A percentile compares a stretch with the other conserved stretches of the same genome.
phyloP scores from a whole-genome alignment of 2,329 filamentous ascomycete species.

The Botrytis hyacinthi region DNA sequence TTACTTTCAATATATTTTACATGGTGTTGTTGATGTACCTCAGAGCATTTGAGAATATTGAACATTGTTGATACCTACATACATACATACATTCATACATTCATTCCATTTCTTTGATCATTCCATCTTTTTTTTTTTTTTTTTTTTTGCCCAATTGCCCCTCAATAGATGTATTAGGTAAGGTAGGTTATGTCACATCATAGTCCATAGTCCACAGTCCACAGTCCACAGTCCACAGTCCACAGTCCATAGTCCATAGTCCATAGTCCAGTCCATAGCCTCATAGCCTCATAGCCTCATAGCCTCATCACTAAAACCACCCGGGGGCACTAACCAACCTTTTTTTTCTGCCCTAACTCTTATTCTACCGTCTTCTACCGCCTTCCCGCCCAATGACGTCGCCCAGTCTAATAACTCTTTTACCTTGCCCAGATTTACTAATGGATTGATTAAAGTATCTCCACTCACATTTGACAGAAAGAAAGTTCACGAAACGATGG shows the following conservation, averaged over 20 bases:
- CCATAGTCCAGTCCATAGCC: too few species aligned
- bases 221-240: too few species aligned
- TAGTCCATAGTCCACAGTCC: too few species aligned
- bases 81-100: too few species aligned
- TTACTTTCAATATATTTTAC: background rate
- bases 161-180: background rate
- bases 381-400: slow-evolving; percentile 6
- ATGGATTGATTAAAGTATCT: background rate
- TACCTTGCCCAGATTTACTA: background rate
- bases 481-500: background rate
- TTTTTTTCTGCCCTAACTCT: background rate
- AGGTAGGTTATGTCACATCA: background rate
- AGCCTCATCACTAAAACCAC: background rate
- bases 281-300: too few species aligned
- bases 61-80: too few species aligned
- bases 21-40: background rate
- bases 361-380: slow-evolving; percentile 3
- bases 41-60: background rate
- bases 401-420: background rate
- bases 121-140: background rate
- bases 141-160: background rate
- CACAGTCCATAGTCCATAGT: too few species aligned
- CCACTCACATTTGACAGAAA: background rate
- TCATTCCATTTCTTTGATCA: background rate
- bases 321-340: background rate